phyloP scores from a whole-genome alignment of 2,329 filamentous ascomycete species.

The Ilyonectria mors-panacis region DNA sequence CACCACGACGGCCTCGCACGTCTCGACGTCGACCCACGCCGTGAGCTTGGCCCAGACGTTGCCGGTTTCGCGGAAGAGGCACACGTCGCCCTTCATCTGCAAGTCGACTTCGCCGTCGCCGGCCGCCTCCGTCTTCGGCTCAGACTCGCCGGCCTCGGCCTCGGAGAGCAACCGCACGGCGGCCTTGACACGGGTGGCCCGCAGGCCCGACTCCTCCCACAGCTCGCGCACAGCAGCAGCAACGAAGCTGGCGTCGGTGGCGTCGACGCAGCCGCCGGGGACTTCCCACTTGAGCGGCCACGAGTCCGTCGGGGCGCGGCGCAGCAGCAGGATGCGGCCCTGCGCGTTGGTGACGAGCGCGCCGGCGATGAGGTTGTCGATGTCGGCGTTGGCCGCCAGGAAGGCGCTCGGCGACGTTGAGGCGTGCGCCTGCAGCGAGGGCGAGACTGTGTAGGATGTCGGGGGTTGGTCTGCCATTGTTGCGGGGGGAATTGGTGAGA shows the following conservation, averaged over 20 bases:
- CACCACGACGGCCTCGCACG: conserved; percentile 45
- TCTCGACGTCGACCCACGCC: conserved; percentile 48
- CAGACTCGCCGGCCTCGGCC: not conserved
- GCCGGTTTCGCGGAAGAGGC: conserved; percentile 43
- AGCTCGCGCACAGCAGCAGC: conserved; percentile 59
- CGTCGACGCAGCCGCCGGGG: conserved; percentile 45
- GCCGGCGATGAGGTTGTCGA: conserved; percentile 45
- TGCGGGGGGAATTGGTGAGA: conserved; percentile 9
- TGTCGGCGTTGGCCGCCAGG: conserved; percentile 37
- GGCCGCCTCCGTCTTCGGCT: not conserved
- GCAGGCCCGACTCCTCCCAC: conserved; percentile 61
- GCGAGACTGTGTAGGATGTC: conserved; percentile 32
- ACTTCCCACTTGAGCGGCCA: conserved; percentile 48
- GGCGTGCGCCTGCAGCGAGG: conserved; percentile 37
- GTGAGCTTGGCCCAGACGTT: conserved; percentile 50
- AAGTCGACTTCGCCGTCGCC: conserved; percentile 35
- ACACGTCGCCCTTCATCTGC: conserved; percentile 41
- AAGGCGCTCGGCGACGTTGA: conserved; percentile 33
- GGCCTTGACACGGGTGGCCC: conserved; percentile 45
- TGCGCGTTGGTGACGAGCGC: conserved; percentile 41
- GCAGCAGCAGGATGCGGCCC: conserved; percentile 44
- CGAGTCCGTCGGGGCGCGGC: conserved; percentile 46
- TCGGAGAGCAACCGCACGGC: conserved; percentile 36
- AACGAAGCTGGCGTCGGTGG: conserved; percentile 38
- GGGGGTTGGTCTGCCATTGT: conserved; percentile 15